These are phyloP conservation scores for Ormosia emarginata DNA, from an alignment of 306 rosid genomes.

Conservation along the genomic window DNA sequence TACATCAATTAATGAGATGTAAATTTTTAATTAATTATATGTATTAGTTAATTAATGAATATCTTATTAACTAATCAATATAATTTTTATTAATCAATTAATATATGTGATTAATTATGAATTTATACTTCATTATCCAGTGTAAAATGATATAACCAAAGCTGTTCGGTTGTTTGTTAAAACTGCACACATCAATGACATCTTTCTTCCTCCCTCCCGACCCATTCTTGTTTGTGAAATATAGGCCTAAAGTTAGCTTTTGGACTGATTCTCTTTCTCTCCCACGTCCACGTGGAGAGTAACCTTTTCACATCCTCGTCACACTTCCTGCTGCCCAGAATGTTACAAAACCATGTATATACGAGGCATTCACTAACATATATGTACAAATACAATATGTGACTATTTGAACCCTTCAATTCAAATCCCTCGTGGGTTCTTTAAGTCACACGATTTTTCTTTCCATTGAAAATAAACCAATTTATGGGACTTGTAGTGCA, in stretches of 20 bases:
- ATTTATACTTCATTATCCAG: too few species aligned
- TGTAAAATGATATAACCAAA: too few species aligned
- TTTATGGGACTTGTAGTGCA: conserved; percentile 2
- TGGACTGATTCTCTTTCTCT: neutral
- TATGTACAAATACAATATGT: neutral
- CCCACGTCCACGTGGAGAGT: neutral
- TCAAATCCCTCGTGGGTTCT: conserved; percentile 33
- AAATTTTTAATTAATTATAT: too few species aligned
- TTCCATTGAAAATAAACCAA: conserved; percentile 15
- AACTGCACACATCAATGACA: neutral
- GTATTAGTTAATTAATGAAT: too few species aligned
- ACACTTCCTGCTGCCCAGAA: neutral
- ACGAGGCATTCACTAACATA: neutral
- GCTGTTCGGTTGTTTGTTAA: too few species aligned
- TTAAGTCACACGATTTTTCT: neutral
- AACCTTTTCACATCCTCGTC: neutral
- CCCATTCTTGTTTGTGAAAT: neutral
- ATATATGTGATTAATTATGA: too few species aligned
- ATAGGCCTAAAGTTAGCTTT: neutral
- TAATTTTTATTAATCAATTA: too few species aligned
- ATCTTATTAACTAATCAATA: too few species aligned
- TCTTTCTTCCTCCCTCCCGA: neutral
- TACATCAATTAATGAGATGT: too few species aligned
- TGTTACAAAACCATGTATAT: neutral
- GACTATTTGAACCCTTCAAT: conserved; percentile 29